Conservation (phyloP, 208 protist genomes). For the Crithidia fasciculata region DNA sequence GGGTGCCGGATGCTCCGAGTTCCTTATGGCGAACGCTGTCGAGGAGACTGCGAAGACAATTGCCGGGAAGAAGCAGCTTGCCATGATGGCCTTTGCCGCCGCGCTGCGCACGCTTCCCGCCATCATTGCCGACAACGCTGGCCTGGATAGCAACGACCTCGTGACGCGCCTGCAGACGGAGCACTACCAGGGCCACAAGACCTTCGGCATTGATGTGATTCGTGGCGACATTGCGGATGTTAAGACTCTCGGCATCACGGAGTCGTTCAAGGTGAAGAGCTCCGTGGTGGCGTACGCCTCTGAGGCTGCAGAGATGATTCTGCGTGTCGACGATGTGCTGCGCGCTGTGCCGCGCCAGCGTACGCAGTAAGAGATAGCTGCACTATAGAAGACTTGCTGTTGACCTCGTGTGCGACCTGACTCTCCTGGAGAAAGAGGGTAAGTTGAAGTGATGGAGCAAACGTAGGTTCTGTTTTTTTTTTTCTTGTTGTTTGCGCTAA, state of each 20-base stretch:
- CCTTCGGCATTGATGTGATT: slow-evolving; percentile 95
- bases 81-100: slow-evolving; percentile 97
- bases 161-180: slow-evolving; percentile 94
- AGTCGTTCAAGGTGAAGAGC: slow-evolving; percentile 98
- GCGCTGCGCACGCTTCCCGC: slow-evolving; percentile 96
- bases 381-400: neutral
- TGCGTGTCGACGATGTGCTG: slow-evolving; percentile 99
- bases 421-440: too few relatives aligned
- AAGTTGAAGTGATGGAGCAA: too few relatives aligned
- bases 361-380: slow-evolving; percentile 38
- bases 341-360: slow-evolving; percentile 93
- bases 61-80: slow-evolving; percentile 86
- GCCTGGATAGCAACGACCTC: slow-evolving; percentile 97
- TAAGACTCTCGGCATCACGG: slow-evolving; percentile 95
- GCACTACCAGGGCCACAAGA: slow-evolving; percentile 66
- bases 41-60: slow-evolving; percentile 92
- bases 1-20: slow-evolving; percentile 98
- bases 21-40: slow-evolving; percentile 98
- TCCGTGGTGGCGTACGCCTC: slow-evolving; percentile 96
- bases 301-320: slow-evolving; percentile 99
- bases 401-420: too few relatives aligned
- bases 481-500: too few relatives aligned
- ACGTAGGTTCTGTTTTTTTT: too few relatives aligned
- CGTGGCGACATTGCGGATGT: slow-evolving; percentile 96
- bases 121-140: slow-evolving; percentile 98